Evolutionary conservation across 2,329 filamentous ascomycete genomes (phyloP).

Genomic region (Penicillium sp.): DNA sequence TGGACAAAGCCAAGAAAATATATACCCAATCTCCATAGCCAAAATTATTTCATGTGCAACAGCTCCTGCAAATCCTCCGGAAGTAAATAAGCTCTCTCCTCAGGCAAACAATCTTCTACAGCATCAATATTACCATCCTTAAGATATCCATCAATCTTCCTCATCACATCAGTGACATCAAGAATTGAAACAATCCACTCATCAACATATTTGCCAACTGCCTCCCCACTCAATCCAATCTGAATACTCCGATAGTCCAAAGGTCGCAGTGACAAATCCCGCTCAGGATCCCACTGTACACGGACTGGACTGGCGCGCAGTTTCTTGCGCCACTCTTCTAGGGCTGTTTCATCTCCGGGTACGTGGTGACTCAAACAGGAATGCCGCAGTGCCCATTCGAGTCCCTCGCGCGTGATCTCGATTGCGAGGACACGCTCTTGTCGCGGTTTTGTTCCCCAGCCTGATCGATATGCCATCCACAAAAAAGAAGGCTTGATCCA

Average conservation of each 20-base stretch:
- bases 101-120: constrained; percentile 10
- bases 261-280: constrained; percentile 47
- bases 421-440: constrained; percentile 60
- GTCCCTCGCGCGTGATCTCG: constrained; percentile 53
- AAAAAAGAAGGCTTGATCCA: constrained; percentile 65
- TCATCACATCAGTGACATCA: constrained; percentile 58
- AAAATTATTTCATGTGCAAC: too few species aligned
- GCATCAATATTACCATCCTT: constrained; percentile 43
- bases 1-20: too few species aligned
- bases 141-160: constrained; percentile 48
- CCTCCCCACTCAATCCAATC: constrained; percentile 55
- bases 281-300: constrained; percentile 66
- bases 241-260: constrained; percentile 59
- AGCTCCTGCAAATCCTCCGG: constrained; percentile 9
- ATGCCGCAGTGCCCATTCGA: constrained; percentile 48
- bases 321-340: constrained; percentile 18
- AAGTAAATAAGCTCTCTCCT: constrained; percentile 14
- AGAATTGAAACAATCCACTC: constrained; percentile 56
- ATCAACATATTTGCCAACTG: constrained; percentile 50
- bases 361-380: constrained; percentile 31
- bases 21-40: too few species aligned
- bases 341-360: constrained; percentile 17
- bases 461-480: constrained; percentile 65
- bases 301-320: constrained; percentile 41
- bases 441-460: constrained; percentile 56